Percentiles rank a stretch among this genome's conserved stretches.
Evolutionary conservation across 2,329 filamentous ascomycete genomes (phyloP).

Genomic region (Trichoderma guizhouense): DNA sequence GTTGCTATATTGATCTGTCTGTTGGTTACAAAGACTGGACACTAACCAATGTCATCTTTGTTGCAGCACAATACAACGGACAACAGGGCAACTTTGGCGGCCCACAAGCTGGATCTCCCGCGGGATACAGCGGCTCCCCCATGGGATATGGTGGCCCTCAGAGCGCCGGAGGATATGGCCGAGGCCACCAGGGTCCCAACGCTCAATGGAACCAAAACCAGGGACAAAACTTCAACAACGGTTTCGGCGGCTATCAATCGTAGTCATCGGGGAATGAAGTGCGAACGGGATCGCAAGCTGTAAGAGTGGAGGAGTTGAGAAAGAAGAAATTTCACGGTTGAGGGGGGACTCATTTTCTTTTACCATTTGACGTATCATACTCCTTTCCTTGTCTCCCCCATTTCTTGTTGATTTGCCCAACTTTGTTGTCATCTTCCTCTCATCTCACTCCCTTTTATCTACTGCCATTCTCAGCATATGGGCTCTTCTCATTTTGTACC

Average conservation of each 20-base stretch:
- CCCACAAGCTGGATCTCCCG: slow-evolving; percentile 59
- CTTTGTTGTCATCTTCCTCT: slow-evolving; percentile 10
- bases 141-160: slow-evolving; percentile 69
- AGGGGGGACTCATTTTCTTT: slow-evolving; percentile 17
- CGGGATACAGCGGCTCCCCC: slow-evolving; percentile 61
- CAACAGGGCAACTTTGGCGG: slow-evolving; percentile 66
- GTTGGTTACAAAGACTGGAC: background rate
- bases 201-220: slow-evolving; percentile 53
- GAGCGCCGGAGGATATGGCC: slow-evolving; percentile 81
- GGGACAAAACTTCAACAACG: slow-evolving; percentile 57
- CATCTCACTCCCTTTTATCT: slow-evolving; percentile 20
- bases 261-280: slow-evolving; percentile 30
- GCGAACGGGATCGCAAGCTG: slow-evolving; percentile 22
- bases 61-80: slow-evolving; percentile 53
- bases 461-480: slow-evolving; percentile 17
- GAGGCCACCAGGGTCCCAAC: slow-evolving; percentile 62
- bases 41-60: slow-evolving; percentile 21
- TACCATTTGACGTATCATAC: slow-evolving; percentile 20
- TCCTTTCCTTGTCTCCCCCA: slow-evolving; percentile 22
- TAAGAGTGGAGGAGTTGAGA: slow-evolving; percentile 23
- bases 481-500: slow-evolving; percentile 24
- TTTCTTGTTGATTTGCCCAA: slow-evolving; percentile 17
- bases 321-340: slow-evolving; percentile 11
- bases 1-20: slow-evolving; percentile 26
- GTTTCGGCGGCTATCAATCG: slow-evolving; percentile 62